phyloP scores from a whole-genome alignment of 2,329 filamentous ascomycete genomes.

The Cercospora sp. region DNA sequence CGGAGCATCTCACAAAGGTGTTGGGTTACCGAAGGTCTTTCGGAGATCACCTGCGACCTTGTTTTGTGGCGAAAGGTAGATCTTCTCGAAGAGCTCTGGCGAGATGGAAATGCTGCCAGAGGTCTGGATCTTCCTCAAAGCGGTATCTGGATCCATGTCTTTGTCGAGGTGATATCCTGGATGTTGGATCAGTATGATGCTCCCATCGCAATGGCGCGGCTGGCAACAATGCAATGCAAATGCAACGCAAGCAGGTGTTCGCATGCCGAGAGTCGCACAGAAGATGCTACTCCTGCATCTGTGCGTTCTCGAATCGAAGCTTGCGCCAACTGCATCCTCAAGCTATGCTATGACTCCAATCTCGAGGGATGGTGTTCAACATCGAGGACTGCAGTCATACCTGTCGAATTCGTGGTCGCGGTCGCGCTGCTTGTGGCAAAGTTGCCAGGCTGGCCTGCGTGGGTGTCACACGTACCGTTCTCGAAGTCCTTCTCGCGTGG shows the following conservation, averaged over 20 bases:
- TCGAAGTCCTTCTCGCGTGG: constrained; percentile 51
- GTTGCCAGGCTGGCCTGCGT: background rate
- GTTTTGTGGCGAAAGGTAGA: constrained; percentile 55
- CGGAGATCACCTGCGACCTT: constrained; percentile 53
- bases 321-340: background rate
- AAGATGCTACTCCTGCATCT: background rate
- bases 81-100: constrained; percentile 56
- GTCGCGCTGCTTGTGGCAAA: background rate
- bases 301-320: background rate
- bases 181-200: background rate
- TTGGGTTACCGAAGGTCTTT: constrained; percentile 55
- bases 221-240: background rate
- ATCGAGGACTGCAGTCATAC: constrained; percentile 11
- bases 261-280: background rate
- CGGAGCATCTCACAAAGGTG: constrained; percentile 47
- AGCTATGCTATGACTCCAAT: background rate
- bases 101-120: constrained; percentile 57
- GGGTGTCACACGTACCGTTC: constrained; percentile 27
- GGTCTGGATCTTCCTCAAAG: constrained; percentile 50
- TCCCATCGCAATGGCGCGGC: background rate
- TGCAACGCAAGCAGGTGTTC: background rate
- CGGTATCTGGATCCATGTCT: constrained; percentile 41
- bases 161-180: constrained; percentile 40
- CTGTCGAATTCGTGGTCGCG: constrained; percentile 1
- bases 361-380: constrained; percentile 4